Base-by-base conservation (phyloP, 2,329 filamentous ascomycete species). In the Blastomyces emzantsi region DNA sequence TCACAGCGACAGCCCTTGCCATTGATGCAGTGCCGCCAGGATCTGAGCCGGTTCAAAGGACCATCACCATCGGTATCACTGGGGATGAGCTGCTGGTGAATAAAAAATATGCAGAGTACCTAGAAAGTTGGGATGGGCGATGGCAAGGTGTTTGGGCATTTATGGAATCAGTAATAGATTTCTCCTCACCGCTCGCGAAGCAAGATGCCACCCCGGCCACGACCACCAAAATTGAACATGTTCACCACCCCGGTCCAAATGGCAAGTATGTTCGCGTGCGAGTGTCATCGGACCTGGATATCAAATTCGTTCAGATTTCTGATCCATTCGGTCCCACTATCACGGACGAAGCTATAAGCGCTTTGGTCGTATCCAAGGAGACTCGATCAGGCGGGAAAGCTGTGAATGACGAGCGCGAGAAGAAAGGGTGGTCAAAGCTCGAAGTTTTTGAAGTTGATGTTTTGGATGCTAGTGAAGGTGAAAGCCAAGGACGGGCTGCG, bases 311-410 rank as follows among this genome's bases (percentile, higher is more conserved):
- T 56, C 85, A 92, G 72, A 92, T 99, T 62, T 87, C 88, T 69
- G 92, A 99, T 73, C 84, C 89, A 0, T 97, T 89, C 75, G 94
- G 94, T 0, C 94, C 94, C 3, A 97, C 94, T 0, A 90, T 96
- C 66, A 90, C 90, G 0, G 87, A 93, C 64, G 83, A 90, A 73
- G 79, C 82, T 39, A 88, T 97, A 66, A 86, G 89, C 55, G 90
- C 88, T 0, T 81, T 99, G 63, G 88, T 96, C 2, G 87, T 97
- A 6, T 97, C 92, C 6, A 87, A 85, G 15, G 94, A 99, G 79
- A 97, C 94, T 19, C 84, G 90, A 61, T 82, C 86, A 1, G 94
- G 94, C 43, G 94, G 92, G 5, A 80, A 85, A 64, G 90, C 90
- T 0, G 90, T 99, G 68, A 99, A 99, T 73, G 83, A 88, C n/a